Conservation (phyloP, 2,329 filamentous ascomycete species). For the Chrysosporium queenslandicum region DNA sequence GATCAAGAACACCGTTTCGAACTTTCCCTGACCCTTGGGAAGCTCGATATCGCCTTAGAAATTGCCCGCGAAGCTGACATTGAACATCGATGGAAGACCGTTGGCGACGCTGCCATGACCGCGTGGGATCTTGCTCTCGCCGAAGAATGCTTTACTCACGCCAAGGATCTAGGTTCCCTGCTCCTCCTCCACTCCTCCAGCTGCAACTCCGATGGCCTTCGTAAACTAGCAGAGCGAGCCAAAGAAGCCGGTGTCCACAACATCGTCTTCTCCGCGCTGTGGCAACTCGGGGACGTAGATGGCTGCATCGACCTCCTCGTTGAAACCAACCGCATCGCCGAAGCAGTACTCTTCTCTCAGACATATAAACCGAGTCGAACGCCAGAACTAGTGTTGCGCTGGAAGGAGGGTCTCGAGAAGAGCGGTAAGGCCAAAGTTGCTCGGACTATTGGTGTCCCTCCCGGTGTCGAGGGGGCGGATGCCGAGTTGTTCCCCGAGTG, state of each 20-base stretch:
- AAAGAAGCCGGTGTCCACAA: conserved; percentile 73
- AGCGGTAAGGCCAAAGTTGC: conserved; percentile 75
- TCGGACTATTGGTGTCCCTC: conserved; percentile 72
- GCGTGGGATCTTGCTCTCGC: conserved; percentile 82
- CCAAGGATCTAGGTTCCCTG: conserved; percentile 80
- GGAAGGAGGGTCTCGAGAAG: conserved; percentile 78
- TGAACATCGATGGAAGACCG: conserved; percentile 97
- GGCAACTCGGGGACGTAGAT: conserved; percentile 74
- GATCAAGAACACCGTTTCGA: conserved; percentile 97
- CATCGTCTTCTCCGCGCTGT: conserved; percentile 80
- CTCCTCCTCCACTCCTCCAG: conserved; percentile 83
- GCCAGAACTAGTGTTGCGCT: conserved; percentile 56
- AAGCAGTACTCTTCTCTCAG: conserved; percentile 85
- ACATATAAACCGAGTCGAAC: conserved; percentile 84
- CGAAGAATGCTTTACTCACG: conserved; percentile 83
- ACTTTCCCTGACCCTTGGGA: conserved; percentile 69
- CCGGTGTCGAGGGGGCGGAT: conserved; percentile 53
- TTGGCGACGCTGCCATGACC: conserved; percentile 79
- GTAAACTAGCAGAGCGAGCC: conserved; percentile 62
- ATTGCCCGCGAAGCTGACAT: conserved; percentile 73
- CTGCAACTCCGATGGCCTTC: conserved; percentile 63
- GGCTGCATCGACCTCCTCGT: conserved; percentile 70
- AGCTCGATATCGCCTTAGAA: conserved; percentile 74
- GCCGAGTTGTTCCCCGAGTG: conserved; percentile 92
- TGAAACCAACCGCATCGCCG: conserved; percentile 67